Evolutionary conservation across 768 basidiomycete genomes (phyloP).

Genomic region (Clitopilus hobsonii): DNA sequence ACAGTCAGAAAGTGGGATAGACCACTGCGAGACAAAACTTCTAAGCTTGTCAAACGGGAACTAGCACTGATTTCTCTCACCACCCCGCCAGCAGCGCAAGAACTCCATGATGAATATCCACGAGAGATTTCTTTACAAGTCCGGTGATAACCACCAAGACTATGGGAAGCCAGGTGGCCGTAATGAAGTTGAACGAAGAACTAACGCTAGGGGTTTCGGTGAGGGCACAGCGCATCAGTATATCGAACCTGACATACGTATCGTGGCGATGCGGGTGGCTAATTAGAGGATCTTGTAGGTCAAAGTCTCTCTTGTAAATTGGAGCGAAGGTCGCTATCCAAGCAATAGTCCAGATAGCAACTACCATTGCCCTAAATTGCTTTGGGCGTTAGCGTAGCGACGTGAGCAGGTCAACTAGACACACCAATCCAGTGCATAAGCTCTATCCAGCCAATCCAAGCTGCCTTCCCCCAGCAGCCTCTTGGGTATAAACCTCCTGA

Average conservation of each 20-base stretch:
- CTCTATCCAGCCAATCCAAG: slow-evolving; percentile 36
- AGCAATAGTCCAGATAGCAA: slow-evolving; percentile 37
- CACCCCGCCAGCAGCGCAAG: slow-evolving; percentile 42
- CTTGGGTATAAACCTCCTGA: slow-evolving; percentile 5
- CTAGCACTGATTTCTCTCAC: slow-evolving; percentile 16
- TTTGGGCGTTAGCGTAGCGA: background rate
- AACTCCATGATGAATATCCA: slow-evolving; percentile 54
- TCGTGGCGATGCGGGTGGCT: slow-evolving; percentile 43
- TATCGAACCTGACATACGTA: slow-evolving; percentile 35
- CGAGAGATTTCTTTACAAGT: slow-evolving; percentile 35
- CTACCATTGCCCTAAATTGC: slow-evolving; percentile 28
- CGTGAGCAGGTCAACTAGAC: background rate
- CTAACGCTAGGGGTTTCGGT: slow-evolving; percentile 34
- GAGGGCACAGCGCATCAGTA: background rate
- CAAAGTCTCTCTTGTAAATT: slow-evolving; percentile 48
- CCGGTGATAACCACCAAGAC: slow-evolving; percentile 32
- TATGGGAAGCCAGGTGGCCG: slow-evolving; percentile 46
- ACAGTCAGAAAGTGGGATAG: slow-evolving; percentile 45
- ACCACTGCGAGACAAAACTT: slow-evolving; percentile 21
- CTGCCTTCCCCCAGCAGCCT: slow-evolving; percentile 32
- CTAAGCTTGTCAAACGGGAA: background rate
- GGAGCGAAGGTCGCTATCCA: slow-evolving; percentile 30
- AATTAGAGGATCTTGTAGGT: slow-evolving; percentile 46
- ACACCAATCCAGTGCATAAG: slow-evolving; percentile 55
- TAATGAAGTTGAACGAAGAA: slow-evolving; percentile 37